These are phyloP conservation scores for Lodderomyces jiufengensis DNA, from an alignment of 1,139 yeast genomes.

Conservation along the genomic window DNA sequence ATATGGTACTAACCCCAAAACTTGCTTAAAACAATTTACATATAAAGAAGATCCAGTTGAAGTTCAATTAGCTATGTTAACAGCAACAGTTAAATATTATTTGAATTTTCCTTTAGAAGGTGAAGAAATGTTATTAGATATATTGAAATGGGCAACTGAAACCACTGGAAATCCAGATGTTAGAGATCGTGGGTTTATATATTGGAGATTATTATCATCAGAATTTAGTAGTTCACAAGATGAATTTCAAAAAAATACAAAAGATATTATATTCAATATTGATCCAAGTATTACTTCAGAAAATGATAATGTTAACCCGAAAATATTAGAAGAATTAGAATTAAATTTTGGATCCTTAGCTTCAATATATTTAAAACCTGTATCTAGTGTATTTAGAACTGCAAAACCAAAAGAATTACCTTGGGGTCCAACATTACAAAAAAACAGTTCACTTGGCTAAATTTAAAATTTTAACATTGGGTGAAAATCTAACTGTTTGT, in stretches of 20 bases:
- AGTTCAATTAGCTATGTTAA: conserved; percentile 70
- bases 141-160: conserved; percentile 72
- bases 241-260: conserved; percentile 41
- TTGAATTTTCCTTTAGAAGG: conserved; percentile 53
- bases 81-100: conserved; percentile 72
- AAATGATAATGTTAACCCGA: conserved; percentile 68
- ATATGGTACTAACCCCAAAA: no score
- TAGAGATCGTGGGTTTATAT: conserved; percentile 80
- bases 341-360: conserved; percentile 79
- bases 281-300: conserved; percentile 65
- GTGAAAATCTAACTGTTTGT: conserved; percentile 52
- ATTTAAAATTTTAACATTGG: conserved; percentile 56
- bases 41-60: conserved; percentile 64
- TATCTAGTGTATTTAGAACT: conserved; percentile 69
- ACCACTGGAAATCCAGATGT: conserved; percentile 75
- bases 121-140: conserved; percentile 54
- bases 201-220: conserved; percentile 74
- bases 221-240: conserved; percentile 24
- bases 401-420: conserved; percentile 55
- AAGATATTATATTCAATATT: conserved; percentile 55
- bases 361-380: conserved; percentile 80
- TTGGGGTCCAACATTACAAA: conserved; percentile 61
- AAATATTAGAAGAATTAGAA: conserved; percentile 74
- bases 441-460: conserved; percentile 15
- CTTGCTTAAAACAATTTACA: conserved; percentile 39